Percentiles rank a stretch among this genome's conserved stretches.
Evolutionary conservation across 1,284 basidiomycete genomes (phyloP).

Genomic region (Ustilago xerochloae): DNA sequence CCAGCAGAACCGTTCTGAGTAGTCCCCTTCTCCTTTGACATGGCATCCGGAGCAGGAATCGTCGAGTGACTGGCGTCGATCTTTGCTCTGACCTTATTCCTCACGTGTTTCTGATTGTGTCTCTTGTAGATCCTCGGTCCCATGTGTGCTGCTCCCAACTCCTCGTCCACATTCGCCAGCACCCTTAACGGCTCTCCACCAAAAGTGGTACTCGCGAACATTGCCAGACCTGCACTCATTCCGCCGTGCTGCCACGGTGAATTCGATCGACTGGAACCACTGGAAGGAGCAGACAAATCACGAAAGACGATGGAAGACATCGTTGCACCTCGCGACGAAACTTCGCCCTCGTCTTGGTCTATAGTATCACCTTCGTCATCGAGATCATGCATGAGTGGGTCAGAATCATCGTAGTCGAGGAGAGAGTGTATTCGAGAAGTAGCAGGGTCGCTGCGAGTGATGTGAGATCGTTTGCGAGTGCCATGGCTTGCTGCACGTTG

Average conservation of each 20-base stretch:
- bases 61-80: conserved; percentile 17
- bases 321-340: conserved; percentile 40
- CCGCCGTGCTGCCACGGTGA: conserved; percentile 33
- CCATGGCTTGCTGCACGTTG: conserved; percentile 33
- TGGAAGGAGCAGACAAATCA: conserved; percentile 25
- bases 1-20: not conserved
- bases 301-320: conserved; percentile 52
- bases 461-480: conserved; percentile 31
- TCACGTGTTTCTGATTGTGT: conserved; percentile 43
- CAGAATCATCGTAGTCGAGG: conserved; percentile 19
- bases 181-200: conserved; percentile 41
- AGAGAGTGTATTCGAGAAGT: conserved; percentile 26
- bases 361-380: too few species aligned
- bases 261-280: conserved; percentile 19
- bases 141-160: conserved; percentile 46
- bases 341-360: conserved; percentile 29
- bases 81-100: conserved; percentile 25
- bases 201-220: conserved; percentile 32
- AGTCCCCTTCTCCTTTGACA: too few species aligned
- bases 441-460: conserved; percentile 33
- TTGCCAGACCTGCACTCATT: conserved; percentile 35
- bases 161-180: conserved; percentile 42
- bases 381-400: conserved; percentile 9
- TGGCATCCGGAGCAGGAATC: not conserved
- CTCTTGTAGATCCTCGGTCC: conserved; percentile 45